A percentile compares a stretch with the other conserved stretches of the same genome.
phyloP scores from a whole-genome alignment of 2,329 filamentous ascomycete genomes.

The Periconia digitata region DNA sequence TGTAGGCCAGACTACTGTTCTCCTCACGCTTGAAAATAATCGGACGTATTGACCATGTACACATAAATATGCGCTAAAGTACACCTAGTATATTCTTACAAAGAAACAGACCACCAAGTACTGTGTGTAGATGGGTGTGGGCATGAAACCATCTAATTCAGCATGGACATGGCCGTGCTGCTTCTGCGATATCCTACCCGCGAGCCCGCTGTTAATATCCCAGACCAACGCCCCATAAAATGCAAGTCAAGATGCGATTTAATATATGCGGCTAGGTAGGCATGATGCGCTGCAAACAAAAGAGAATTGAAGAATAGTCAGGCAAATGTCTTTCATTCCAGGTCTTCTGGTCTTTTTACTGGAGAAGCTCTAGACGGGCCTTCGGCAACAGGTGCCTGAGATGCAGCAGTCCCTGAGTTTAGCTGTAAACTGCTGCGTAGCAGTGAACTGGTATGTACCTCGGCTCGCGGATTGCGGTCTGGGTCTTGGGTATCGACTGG shows the following conservation, averaged over 20 bases:
- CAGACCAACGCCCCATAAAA: not conserved
- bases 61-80: no score
- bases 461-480: constrained; percentile 23
- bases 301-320: not conserved
- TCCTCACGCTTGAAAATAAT: no score
- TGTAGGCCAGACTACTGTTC: no score
- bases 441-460: constrained; percentile 28
- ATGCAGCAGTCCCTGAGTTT: constrained; percentile 25
- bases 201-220: no score
- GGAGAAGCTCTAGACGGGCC: constrained; percentile 40
- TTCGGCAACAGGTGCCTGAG: constrained; percentile 16
- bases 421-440: constrained; percentile 43
- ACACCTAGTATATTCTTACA: not conserved
- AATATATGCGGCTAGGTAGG: not conserved
- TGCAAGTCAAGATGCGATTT: not conserved
- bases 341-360: constrained; percentile 50
- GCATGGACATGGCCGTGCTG: no score
- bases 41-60: no score
- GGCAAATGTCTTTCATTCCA: constrained; percentile 34
- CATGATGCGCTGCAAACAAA: not conserved
- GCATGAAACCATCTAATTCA: not conserved
- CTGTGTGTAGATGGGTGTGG: not conserved
- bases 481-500: constrained; percentile 37
- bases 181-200: no score
- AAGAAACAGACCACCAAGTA: not conserved